These are phyloP conservation scores for Populus tomentosa DNA, from an alignment of 441 rosid species.

Conservation along the genomic window DNA sequence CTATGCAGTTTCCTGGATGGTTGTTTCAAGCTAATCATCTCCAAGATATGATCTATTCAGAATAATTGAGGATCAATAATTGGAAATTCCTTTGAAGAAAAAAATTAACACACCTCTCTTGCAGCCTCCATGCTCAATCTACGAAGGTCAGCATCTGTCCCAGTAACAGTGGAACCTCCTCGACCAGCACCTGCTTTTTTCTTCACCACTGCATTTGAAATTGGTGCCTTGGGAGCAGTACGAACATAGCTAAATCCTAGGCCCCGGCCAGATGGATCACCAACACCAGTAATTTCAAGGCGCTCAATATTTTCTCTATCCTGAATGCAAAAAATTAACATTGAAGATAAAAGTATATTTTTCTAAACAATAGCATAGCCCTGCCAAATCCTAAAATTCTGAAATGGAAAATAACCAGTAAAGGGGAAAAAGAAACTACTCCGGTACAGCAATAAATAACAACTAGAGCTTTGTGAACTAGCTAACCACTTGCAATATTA, in stretches of 20 bases:
- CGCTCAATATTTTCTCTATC: slow-evolving; percentile 98
- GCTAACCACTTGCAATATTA: not conserved
- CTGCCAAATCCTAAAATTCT: not conserved
- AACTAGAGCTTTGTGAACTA: not conserved
- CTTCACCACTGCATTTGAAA: slow-evolving; percentile 71
- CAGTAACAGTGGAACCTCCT: slow-evolving; percentile 91
- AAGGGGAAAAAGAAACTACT: not conserved
- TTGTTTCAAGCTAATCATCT: not conserved
- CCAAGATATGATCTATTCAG: not conserved
- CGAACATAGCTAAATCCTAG: slow-evolving; percentile 98
- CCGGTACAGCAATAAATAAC: not conserved
- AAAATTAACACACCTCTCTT: slow-evolving; percentile 62
- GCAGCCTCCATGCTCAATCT: slow-evolving; percentile 99
- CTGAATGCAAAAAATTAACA: slow-evolving; percentile 31
- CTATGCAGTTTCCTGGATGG: not conserved
- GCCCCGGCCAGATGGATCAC: slow-evolving; percentile 99
- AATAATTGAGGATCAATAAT: not conserved
- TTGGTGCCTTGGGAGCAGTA: slow-evolving; percentile 81
- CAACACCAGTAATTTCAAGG: slow-evolving; percentile 97
- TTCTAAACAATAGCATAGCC: not conserved
- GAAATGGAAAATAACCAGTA: not conserved
- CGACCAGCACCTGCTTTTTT: slow-evolving; percentile 83
- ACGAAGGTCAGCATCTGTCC: slow-evolving; percentile 99
- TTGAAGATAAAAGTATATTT: not conserved
- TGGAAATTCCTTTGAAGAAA: not conserved